Evolutionary conservation across 768 basidiomycete species (phyloP), one percentile per base, ranked within the genome.

Genomic region (Podaxis sp.): DNA sequence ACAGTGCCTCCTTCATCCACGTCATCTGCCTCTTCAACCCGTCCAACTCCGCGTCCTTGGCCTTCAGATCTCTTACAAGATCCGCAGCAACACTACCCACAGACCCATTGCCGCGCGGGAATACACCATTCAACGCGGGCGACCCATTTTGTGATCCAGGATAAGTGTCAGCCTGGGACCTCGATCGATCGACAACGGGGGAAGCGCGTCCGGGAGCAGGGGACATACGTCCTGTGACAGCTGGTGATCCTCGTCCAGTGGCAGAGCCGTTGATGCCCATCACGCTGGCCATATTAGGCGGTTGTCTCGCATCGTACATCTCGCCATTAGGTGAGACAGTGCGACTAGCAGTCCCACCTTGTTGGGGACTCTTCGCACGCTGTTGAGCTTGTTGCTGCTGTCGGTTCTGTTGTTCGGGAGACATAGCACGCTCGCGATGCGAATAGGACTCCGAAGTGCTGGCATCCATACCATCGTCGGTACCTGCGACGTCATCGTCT

Each of bases 1-100:
- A 76, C 52, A 99, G 75, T 1, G 92, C 89, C 52, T 87, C 87
- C 71, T 86, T 88, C 87, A 98, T 88, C 90, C 96, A 97, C 39
- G 78, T 77, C 78, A 94, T 88, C 67, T 92, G 85, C 70, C 85
- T 85, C 81, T 86, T 88, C 66, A 90, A 75, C 52, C 79, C 79
- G 66, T 94, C 93, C 52, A 97, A 71, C 73, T 96, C 95, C 40
- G 80, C 78, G 66, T 96, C 95, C 72, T 90, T 94, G 39, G 83
- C 82, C 74, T 91, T 94, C 64, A 95, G 76, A 68, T 95, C 93
- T 44, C 87, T 82, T 49, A 92, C 76, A 64, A 94, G 74, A 69
- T 96, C 95, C 12, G 89, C 86, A 2, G 89, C 81, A 19, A 89
- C 80, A 70, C 85, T 91, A 5, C 87, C 84, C 0, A 88, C 83